Conservation (phyloP, 2,329 filamentous ascomycete species). For the Trichoderma harzianum region DNA sequence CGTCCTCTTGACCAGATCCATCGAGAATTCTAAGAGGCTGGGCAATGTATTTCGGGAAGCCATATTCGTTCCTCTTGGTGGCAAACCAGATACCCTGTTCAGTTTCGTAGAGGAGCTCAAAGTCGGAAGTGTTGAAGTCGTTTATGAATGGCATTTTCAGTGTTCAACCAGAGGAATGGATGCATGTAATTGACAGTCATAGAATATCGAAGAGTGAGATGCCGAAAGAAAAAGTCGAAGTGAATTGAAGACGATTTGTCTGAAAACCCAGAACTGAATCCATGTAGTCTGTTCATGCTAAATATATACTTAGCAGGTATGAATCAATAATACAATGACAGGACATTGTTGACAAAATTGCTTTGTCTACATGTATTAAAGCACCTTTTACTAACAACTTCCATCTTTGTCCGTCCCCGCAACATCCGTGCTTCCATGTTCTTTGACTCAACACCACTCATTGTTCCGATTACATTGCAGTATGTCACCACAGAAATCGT, state of each 20-base stretch:
- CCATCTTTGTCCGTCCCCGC: background rate
- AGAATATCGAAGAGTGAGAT: background rate
- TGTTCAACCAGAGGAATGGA: background rate
- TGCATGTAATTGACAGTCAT: background rate
- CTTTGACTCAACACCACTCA: background rate
- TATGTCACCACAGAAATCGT: background rate
- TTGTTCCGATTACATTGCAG: background rate
- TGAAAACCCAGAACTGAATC: background rate
- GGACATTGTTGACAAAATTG: background rate
- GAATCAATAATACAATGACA: background rate
- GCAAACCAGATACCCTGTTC: conserved; percentile 33
- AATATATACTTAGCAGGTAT: background rate
- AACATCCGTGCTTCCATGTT: background rate
- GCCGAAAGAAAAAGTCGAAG: background rate
- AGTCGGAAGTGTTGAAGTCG: conserved; percentile 4
- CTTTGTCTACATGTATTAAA: background rate
- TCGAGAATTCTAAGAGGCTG: conserved; percentile 22
- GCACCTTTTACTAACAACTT: background rate
- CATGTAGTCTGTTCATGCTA: background rate
- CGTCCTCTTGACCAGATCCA: background rate
- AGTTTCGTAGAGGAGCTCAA: conserved; percentile 32
- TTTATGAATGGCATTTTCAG: background rate
- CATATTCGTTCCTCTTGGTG: conserved; percentile 25
- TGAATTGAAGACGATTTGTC: background rate
- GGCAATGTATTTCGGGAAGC: conserved; percentile 36